Evolutionary conservation across 129 eudicot species (phyloP), one percentile per base, ranked within the genome.

Genomic region (Flaveria robusta): DNA sequence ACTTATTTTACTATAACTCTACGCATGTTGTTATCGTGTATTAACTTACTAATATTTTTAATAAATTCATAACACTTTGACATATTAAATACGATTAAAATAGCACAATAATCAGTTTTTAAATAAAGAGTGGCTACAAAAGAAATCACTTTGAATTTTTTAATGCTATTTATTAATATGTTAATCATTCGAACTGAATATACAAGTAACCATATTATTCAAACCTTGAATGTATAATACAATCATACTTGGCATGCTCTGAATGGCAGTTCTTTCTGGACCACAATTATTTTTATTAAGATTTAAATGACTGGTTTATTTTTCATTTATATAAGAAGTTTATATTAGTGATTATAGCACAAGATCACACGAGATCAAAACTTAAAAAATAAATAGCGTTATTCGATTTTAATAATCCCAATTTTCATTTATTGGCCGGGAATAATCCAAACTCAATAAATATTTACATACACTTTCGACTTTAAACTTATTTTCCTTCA

Each of bases 251-350:
- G 14, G 46, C 34, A 43, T 18, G 11, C 5, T 56, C 22, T 47
- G n/a, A 34, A 69, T 59, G 24, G 24, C 70, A 27, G 24, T 59
- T 78, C 71, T 70, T 46, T 59, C 71, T 70, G 71, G 82, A 77
- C 67, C 59, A n/a, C 64, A 45, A 45, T 14, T 46, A 78, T 31
- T 56, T 23, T 59, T 9, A 37, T 55, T 7, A 9, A 55, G 7
- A 20, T 7, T 18, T 55, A 55, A 55, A 55, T 55, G 29, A 15
- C 2, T 55, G 12, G 15, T 18, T 52, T 22, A 52, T 20, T 56
- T 56, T 59, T 12, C 66, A 3, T 24, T 3, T 59, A 59, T 23
- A 4, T 11, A 59, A 12, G 8, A 24, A 24, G 39, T 13, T 5
- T 26, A 20, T 54, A 42, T 10, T 1, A 46, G 2, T 46, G 15